Conservation (phyloP, 169 alveolate species). For the Theileria annulata region DNA sequence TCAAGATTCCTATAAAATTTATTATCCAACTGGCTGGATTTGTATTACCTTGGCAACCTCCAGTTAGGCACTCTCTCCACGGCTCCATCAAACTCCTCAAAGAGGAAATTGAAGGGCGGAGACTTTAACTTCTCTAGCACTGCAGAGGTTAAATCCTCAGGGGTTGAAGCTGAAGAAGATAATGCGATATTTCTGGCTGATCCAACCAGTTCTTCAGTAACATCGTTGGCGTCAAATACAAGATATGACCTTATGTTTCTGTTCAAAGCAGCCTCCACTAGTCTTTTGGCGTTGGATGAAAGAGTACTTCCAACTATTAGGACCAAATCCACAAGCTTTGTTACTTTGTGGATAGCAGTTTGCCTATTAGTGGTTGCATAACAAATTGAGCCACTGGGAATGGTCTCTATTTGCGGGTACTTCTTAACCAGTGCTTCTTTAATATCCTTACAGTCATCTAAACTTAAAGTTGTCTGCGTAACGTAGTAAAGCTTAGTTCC, state of each 20-base stretch:
- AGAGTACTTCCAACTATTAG: slow-evolving; percentile 78
- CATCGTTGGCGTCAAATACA: slow-evolving; percentile 65
- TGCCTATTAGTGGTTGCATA: slow-evolving; percentile 85
- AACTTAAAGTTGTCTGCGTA: slow-evolving; percentile 82
- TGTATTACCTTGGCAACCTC: slow-evolving; percentile 73
- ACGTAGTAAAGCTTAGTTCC: slow-evolving; percentile 73
- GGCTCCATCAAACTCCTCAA: slow-evolving; percentile 64
- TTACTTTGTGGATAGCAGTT: slow-evolving; percentile 70
- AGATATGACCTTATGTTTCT: slow-evolving; percentile 69
- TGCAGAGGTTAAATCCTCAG: slow-evolving; percentile 74
- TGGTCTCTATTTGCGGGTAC: slow-evolving; percentile 76
- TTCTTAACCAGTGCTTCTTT: slow-evolving; percentile 62
- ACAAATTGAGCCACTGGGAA: slow-evolving; percentile 84
- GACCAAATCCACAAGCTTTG: slow-evolving; percentile 63
- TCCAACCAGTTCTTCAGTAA: slow-evolving; percentile 65
- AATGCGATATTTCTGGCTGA: slow-evolving; percentile 70
- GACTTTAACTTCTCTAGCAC: slow-evolving; percentile 60
- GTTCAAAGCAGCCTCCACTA: slow-evolving; percentile 72
- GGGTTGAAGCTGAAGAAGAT: slow-evolving; percentile 84
- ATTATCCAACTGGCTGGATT: not conserved
- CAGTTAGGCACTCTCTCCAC: slow-evolving; percentile 80
- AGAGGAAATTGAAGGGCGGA: slow-evolving; percentile 59
- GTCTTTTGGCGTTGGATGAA: slow-evolving; percentile 78
- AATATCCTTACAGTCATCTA: slow-evolving; percentile 79
- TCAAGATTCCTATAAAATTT: slow-evolving; percentile 53